Conservation (phyloP, 1,284 basidiomycete genomes). For the Wallemia hederae region DNA sequence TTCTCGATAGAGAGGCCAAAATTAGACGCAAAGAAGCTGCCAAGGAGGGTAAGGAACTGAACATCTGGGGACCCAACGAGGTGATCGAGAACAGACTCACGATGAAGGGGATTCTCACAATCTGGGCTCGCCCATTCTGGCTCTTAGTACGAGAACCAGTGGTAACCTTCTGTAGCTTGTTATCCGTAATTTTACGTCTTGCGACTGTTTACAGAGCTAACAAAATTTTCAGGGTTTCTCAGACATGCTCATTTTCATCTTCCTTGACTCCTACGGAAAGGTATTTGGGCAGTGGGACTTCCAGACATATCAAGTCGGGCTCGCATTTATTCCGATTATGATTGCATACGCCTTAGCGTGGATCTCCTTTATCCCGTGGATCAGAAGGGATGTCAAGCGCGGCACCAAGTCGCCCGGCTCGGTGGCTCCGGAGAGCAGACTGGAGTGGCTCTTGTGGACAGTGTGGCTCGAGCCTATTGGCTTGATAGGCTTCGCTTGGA, state of each 20-base stretch:
- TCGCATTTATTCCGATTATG: slow-evolving; percentile 16
- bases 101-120: slow-evolving; percentile 13
- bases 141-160: slow-evolving; percentile 14
- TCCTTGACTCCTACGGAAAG: slow-evolving; percentile 16
- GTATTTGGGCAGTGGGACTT: slow-evolving; percentile 19
- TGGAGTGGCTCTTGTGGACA: slow-evolving; percentile 15
- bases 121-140: slow-evolving; percentile 16
- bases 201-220: no score
- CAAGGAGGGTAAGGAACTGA: slow-evolving; percentile 5
- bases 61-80: slow-evolving; percentile 19
- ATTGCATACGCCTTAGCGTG: slow-evolving; percentile 18
- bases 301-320: slow-evolving; percentile 12
- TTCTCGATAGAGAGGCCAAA: slow-evolving; percentile 18
- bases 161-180: slow-evolving; percentile 17
- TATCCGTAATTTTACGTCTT: not conserved
- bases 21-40: slow-evolving; percentile 12
- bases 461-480: slow-evolving; percentile 17
- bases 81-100: slow-evolving; percentile 15
- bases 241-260: slow-evolving; percentile 16
- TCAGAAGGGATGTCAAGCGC: slow-evolving; percentile 11
- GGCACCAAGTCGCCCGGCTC: slow-evolving; percentile 9
- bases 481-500: slow-evolving; percentile 19
- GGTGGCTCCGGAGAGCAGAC: slow-evolving; percentile 14
- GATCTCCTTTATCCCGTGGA: slow-evolving; percentile 15
- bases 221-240: no score